Evolutionary conservation across 352 stramenopile genomes (phyloP).

Genomic region (Pythium insidiosum): DNA sequence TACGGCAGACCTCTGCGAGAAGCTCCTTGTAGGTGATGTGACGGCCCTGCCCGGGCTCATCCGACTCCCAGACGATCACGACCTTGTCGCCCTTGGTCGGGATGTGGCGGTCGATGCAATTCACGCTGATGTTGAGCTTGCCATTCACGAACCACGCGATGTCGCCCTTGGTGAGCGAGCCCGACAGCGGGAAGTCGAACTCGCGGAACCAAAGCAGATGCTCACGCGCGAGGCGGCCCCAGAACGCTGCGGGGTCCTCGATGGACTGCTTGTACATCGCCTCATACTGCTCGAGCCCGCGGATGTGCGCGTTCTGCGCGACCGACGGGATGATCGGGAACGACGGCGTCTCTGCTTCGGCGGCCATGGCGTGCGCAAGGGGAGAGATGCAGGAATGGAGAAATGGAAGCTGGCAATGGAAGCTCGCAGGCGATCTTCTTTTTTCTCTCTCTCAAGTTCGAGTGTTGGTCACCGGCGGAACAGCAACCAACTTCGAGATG

Average conservation of each 20-base stretch:
- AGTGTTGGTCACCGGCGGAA: no score
- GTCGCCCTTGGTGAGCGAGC: constrained; percentile 86
- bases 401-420: no score
- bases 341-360: constrained; percentile 8
- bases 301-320: constrained; percentile 53
- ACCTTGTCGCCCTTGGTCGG: constrained; percentile 74
- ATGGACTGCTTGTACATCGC: constrained; percentile 84
- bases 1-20: constrained; percentile 77
- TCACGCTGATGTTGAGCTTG: constrained; percentile 92
- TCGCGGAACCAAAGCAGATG: constrained; percentile 91
- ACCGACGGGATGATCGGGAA: constrained; percentile 29
- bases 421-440: no score
- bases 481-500: no score
- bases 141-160: constrained; percentile 94
- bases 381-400: no score
- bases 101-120: constrained; percentile 95
- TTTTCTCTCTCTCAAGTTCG: no score
- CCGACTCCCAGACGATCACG: constrained; percentile 96
- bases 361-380: constrained; percentile 5
- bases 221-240: constrained; percentile 83
- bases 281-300: constrained; percentile 73
- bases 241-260: constrained; percentile 88
- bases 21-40: constrained; percentile 91
- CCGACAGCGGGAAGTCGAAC: constrained; percentile 86
- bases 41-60: constrained; percentile 89